Percentiles rank a stretch among this genome's conserved stretches.
Evolutionary conservation across 176 grass and related monocot genomes (phyloP).

Genomic region (Zoysia japonica): DNA sequence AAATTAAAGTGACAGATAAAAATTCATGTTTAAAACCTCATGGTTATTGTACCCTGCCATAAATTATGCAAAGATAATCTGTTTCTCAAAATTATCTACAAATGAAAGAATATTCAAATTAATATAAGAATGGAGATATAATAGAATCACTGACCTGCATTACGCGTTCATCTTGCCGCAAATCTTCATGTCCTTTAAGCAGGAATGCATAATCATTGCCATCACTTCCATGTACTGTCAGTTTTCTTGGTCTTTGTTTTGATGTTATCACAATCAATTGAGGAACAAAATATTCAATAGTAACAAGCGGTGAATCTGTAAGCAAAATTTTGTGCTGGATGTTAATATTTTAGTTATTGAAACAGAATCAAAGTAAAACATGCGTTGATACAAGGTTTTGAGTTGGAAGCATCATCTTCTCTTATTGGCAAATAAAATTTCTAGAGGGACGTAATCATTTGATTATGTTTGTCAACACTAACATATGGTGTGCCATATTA

Average conservation of each 20-base stretch:
- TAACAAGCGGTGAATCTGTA: constrained; percentile 80
- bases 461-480: not conserved
- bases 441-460: not conserved
- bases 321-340: constrained; percentile 33
- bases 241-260: constrained; percentile 91
- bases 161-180: constrained; percentile 98
- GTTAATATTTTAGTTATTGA: constrained; percentile 27
- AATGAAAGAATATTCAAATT: constrained; percentile 4
- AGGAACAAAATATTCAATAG: constrained; percentile 84
- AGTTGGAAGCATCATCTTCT: not conserved
- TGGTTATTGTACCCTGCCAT: not conserved
- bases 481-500: not conserved
- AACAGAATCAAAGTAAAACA: not conserved
- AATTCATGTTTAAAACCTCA: constrained; percentile 16
- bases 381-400: not conserved
- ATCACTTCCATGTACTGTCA: constrained; percentile 93
- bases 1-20: not conserved
- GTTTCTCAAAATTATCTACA: not conserved
- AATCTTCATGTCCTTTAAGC: constrained; percentile 98
- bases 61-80: constrained; percentile 24
- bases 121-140: not conserved
- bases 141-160: constrained; percentile 76
- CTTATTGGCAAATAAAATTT: not conserved
- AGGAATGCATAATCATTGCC: constrained; percentile 96
- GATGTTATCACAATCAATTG: constrained; percentile 94